A percentile compares a stretch with the other conserved stretches of the same genome.
Evolutionary conservation across 2,329 filamentous ascomycete genomes (phyloP).

Genomic region (Penicillium sp.): DNA sequence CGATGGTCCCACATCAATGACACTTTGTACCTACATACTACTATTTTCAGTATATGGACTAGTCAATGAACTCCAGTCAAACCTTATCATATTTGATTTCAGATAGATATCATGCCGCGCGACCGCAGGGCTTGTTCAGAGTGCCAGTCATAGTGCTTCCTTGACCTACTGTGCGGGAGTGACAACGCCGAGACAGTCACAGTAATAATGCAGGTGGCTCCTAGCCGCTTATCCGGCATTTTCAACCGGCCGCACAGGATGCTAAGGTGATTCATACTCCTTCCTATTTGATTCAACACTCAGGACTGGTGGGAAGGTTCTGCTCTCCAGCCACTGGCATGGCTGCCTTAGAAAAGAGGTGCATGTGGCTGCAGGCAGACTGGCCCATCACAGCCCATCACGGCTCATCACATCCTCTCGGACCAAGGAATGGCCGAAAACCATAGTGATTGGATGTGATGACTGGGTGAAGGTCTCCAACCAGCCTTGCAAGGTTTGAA

Average conservation of each 20-base stretch:
- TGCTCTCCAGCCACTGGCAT: background rate
- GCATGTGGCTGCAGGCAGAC: conserved; percentile 22
- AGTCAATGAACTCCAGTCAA: background rate
- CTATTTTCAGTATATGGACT: background rate
- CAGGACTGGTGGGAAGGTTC: background rate
- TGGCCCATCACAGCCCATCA: conserved; percentile 19
- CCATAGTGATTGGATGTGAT: background rate
- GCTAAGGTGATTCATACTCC: background rate
- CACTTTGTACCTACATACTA: too few relatives aligned
- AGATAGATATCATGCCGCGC: background rate
- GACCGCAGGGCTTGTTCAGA: background rate
- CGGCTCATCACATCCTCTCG: conserved; percentile 16
- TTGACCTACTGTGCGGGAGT: background rate
- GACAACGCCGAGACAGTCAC: conserved; percentile 13
- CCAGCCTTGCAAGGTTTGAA: conserved; percentile 21
- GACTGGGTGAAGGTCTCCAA: conserved; percentile 19
- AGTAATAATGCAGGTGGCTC: conserved; percentile 7
- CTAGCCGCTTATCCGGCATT: background rate
- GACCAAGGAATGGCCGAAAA: background rate
- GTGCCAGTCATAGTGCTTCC: background rate
- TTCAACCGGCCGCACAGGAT: background rate
- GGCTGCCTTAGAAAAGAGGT: background rate
- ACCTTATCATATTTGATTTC: background rate
- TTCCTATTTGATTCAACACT: background rate
- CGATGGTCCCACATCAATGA: conserved; percentile 2